These are phyloP conservation scores for Neopestalotiopsis sp. DNA, from an alignment of 2,329 filamentous ascomycete genomes.

Conservation along the genomic window DNA sequence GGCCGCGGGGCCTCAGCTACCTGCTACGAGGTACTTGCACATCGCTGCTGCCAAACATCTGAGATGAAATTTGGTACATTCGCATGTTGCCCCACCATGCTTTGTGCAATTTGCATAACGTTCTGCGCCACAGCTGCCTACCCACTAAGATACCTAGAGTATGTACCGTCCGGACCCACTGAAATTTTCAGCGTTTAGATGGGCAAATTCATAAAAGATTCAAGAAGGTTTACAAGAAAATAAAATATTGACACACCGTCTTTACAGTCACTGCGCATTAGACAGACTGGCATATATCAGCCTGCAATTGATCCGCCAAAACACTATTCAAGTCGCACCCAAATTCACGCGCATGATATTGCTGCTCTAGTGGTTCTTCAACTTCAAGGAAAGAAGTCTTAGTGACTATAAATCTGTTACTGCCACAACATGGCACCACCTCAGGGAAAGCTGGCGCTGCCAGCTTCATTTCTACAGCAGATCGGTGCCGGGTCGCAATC, in stretches of 20 bases:
- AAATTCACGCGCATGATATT: not conserved
- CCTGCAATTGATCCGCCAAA: not conserved
- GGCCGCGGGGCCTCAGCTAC: not conserved
- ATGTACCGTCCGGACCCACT: not conserved
- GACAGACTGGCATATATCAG: not conserved
- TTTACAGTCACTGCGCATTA: not conserved
- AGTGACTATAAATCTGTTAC: constrained; percentile 18
- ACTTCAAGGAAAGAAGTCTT: constrained; percentile 26
- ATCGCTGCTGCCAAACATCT: no score
- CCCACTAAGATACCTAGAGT: not conserved
- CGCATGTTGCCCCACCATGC: not conserved
- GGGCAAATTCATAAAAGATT: not conserved
- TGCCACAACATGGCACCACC: constrained; percentile 18
- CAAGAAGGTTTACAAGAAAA: no score
- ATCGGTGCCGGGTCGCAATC: constrained; percentile 39
- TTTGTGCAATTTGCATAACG: not conserved
- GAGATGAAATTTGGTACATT: not conserved
- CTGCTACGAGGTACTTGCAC: no score
- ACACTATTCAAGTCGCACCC: not conserved
- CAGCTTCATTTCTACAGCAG: constrained; percentile 49
- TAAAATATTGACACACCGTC: not conserved
- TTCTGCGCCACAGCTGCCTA: not conserved
- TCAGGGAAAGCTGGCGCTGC: constrained; percentile 46
- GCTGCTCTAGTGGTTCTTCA: not conserved
- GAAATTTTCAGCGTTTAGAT: constrained; percentile 2